Base-by-base conservation (phyloP, 805 yeast genomes). In the Schwanniomyces occidentalis region DNA sequence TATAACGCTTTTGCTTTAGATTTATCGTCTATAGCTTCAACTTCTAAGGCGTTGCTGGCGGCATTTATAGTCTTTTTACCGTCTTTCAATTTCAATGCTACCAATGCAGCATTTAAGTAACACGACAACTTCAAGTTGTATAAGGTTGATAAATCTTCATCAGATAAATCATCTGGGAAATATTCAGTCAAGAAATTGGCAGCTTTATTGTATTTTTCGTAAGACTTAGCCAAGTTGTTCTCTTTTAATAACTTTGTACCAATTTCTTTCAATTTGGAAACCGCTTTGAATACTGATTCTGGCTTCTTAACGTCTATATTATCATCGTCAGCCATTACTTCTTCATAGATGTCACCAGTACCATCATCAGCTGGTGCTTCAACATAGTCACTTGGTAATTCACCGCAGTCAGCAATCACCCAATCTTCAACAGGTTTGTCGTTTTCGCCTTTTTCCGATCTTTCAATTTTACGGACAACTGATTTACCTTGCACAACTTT, bases 281-380 rank as follows among this genome's bases (percentile, higher is more conserved):
- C 78, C 2, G 88, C 93, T 21, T 67, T 66, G 43, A 85, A 68
- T 4, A 87, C 95, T 7, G 80, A 65, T 27, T 75, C 78, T n/a
- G 86, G 80, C 18, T 76, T 62, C 13, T 71, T 68, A 17, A 72
- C 45, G 51, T 84, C 82, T 32, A 86, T 74, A 30, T 65, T 68
- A 37, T 77, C 77, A 57, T 90, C 93, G 54, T 85, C 95, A 20
- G 75, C 83, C 35, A 90, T 69, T 16, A 71, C 69, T 29, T 81
- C 90, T 49, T 86, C 96, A 58, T 80, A 88, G 22, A 71, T 63
- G 58, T 90, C 97, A 30, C 96, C 96, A 15, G 86, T 83, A 14
- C 86, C 90, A 53, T 88, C 96, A 37, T 77, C 82, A 12, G 69
- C 56, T 3, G 69, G 69, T 34, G 65, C 66, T 7, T 76, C 72